These are phyloP conservation scores for Prunus mira DNA, from an alignment of 306 rosid species.

Conservation along the genomic window DNA sequence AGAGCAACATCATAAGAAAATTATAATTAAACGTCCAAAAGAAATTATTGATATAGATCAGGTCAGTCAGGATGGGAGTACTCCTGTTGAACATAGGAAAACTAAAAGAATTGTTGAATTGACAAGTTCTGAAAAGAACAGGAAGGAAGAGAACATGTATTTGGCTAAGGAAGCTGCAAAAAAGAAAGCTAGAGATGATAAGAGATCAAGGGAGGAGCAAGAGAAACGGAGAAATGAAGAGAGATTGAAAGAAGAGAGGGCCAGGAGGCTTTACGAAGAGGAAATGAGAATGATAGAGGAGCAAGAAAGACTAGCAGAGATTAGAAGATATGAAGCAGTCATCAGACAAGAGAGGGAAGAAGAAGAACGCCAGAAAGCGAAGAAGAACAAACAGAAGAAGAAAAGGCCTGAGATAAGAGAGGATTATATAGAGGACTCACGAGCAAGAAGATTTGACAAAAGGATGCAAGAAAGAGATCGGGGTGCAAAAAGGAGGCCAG, in stretches of 20 bases:
- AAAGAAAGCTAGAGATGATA: conserved; percentile 57
- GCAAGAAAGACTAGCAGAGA: conserved; percentile 60
- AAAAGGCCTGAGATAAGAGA: conserved; percentile 56
- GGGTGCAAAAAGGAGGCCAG: conserved; percentile 60
- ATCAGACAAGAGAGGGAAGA: conserved; percentile 89
- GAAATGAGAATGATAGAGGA: conserved; percentile 65
- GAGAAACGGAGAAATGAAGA: conserved; percentile 64
- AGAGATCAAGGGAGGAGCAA: conserved; percentile 74
- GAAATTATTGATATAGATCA: conserved; percentile 67
- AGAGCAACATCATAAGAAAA: conserved; percentile 75
- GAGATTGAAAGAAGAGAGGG: conserved; percentile 56
- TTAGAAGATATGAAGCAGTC: conserved; percentile 65
- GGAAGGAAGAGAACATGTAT: conserved; percentile 52
- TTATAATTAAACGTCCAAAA: conserved; percentile 68
- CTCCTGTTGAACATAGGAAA: conserved; percentile 60
- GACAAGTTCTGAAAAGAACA: conserved; percentile 58
- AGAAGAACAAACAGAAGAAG: conserved; percentile 69
- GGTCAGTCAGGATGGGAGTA: conserved; percentile 60
- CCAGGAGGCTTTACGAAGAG: conserved; percentile 56
- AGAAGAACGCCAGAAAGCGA: conserved; percentile 81
- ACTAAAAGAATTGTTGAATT: conserved; percentile 88
- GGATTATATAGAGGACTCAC: conserved; percentile 65
- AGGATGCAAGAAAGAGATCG: conserved; percentile 71
- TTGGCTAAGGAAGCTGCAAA: conserved; percentile 41
- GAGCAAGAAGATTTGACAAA: conserved; percentile 63